Evolutionary conservation across 257 asterid species (phyloP).

Genomic region (Nicotiana noctiflora): DNA sequence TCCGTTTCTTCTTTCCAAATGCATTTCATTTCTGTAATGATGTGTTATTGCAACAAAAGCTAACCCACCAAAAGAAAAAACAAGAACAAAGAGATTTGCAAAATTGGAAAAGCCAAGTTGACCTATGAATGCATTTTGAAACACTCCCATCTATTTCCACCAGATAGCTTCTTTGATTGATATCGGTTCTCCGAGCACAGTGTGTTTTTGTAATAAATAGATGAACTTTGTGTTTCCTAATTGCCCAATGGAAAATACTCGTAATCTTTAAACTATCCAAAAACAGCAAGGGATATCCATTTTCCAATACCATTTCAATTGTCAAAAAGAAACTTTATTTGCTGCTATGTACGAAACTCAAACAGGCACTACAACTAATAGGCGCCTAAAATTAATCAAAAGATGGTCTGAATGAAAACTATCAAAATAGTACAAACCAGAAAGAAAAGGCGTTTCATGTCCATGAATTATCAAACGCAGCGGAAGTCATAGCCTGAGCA

Average conservation of each 20-base stretch:
- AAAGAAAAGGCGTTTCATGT: constrained; percentile 17
- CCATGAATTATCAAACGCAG: constrained; percentile 72
- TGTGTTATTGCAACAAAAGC: background rate
- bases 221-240: too few relatives aligned
- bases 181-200: background rate
- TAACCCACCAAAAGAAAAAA: background rate
- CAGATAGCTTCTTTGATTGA: background rate
- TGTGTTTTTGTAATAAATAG: too few relatives aligned
- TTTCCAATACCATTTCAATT: background rate
- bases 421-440: background rate
- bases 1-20: background rate
- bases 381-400: background rate
- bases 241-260: too few relatives aligned
- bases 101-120: background rate
- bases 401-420: background rate
- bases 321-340: background rate
- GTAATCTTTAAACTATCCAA: background rate
- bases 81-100: background rate
- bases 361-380: background rate
- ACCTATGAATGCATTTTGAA: background rate
- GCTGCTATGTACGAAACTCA: background rate
- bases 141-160: background rate
- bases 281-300: background rate
- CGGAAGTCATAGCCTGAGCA: constrained; percentile 66
- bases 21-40: background rate